Percentiles rank a stretch among this genome's conserved stretches.
Evolutionary conservation across 345 rosid species (phyloP).

Genomic region (Eucalyptus pumila): DNA sequence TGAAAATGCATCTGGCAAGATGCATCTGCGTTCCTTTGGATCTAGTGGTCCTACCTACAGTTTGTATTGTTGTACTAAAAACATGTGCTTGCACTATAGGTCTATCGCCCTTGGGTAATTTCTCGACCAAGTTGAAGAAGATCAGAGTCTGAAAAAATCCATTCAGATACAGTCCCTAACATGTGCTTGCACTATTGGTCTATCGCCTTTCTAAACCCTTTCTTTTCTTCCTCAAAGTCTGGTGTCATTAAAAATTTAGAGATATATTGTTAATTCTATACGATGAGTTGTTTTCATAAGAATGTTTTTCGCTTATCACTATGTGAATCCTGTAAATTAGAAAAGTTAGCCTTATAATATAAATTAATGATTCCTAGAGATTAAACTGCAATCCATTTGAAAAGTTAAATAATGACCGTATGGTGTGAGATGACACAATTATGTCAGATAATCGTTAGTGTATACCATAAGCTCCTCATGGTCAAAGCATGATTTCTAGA

Average conservation of each 20-base stretch:
- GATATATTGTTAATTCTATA: background rate
- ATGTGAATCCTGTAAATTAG: rapidly evolving
- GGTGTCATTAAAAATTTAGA: background rate
- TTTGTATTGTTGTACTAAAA: background rate
- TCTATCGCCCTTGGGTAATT: no score
- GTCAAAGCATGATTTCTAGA: no score
- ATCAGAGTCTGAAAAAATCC: background rate
- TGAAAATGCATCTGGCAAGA: background rate
- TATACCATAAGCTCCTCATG: background rate
- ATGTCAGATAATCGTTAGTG: background rate
- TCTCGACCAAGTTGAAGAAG: no score
- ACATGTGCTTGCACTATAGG: background rate
- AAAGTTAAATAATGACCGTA: no score
- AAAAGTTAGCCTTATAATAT: background rate
- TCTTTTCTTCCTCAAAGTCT: background rate
- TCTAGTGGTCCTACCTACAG: background rate
- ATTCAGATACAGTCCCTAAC: background rate
- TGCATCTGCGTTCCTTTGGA: background rate
- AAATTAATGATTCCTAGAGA: background rate
- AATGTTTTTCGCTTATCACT: background rate
- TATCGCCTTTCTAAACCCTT: background rate
- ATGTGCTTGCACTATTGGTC: no score
- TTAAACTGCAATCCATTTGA: background rate
- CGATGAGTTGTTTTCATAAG: background rate
- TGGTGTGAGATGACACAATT: background rate